Evolutionary conservation across 2,329 filamentous ascomycete species (phyloP), one percentile per base, ranked within the genome.

Genomic region (Monosporascus sp.): DNA sequence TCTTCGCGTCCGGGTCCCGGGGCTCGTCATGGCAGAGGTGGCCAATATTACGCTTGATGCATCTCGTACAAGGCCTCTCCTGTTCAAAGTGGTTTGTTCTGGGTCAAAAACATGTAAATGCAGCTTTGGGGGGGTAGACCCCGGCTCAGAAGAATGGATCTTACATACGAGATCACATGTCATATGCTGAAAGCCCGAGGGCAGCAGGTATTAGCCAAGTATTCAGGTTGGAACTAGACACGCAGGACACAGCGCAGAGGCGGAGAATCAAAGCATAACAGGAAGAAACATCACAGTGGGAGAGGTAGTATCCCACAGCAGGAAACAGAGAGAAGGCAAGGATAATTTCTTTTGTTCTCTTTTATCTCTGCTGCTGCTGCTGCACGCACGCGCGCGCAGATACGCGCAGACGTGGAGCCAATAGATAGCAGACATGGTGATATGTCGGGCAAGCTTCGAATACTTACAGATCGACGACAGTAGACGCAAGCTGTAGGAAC

Each of bases 1-100:
- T 93, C 74, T 94, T 96, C 56, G 87, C 73, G 58, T 86, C 83
- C 62, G 85, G 79, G 67, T 99, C 93, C 72, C 93, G 87, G 62
- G 92, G 93, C 74, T 97, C 94, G 74, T 99, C 94, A 76, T 97
- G 94, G 74, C 94, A 99, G 61, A 99, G 82, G 74, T 99, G 94
- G 66, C 93, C 94, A 72, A 99, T 99, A 76, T 96, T 96, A 68
- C 94, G 87, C 77, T 97, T 99, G 75, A 97, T 90, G 79, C 94
- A 99, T 75, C 94, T 85, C 66, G 91, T 93, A 82, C 94, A 99
- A 67, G 94, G 94, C 70, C 94, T 87, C 78, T 96, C 91, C 91
- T 95, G 72, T 67, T 65, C 61, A 66, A 66, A 57, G 52, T 59
- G 56, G 63, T 60, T 61, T 65, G 66, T 69, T 60, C 63, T 69